A percentile compares a stretch with the other conserved stretches of the same genome.
Conservation (phyloP, 2,329 filamentous ascomycete genomes). For the Paraphaeosphaeria minitans region DNA sequence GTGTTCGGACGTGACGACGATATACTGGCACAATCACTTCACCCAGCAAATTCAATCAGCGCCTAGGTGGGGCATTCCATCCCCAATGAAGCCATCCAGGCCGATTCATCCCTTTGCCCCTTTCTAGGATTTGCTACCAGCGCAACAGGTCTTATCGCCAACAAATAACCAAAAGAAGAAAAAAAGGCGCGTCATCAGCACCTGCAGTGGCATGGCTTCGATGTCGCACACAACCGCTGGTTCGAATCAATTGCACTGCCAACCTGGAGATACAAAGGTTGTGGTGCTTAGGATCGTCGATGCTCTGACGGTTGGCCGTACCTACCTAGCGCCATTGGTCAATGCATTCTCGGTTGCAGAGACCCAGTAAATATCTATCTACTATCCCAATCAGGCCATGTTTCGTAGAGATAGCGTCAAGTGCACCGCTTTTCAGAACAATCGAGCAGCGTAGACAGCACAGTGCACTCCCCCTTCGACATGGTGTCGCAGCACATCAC, state of each 20-base stretch:
- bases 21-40: background rate
- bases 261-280: background rate
- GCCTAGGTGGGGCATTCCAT: background rate
- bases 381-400: constrained; percentile 2
- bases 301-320: background rate
- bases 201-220: background rate
- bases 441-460: constrained; percentile 2
- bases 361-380: no score
- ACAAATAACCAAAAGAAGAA: no score
- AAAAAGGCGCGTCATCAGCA: background rate
- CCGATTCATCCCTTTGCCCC: background rate
- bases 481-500: background rate
- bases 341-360: background rate
- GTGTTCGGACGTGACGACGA: background rate
- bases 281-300: background rate
- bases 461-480: background rate
- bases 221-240: background rate
- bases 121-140: constrained; percentile 4
- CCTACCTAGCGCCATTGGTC: constrained; percentile 1
- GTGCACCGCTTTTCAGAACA: background rate
- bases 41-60: background rate
- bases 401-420: constrained; percentile 3
- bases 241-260: background rate
- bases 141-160: constrained; percentile 2
- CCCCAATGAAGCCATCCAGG: background rate